Base-by-base conservation (phyloP, 495 filamentous ascomycete species). In the Neurospora sp. region DNA sequence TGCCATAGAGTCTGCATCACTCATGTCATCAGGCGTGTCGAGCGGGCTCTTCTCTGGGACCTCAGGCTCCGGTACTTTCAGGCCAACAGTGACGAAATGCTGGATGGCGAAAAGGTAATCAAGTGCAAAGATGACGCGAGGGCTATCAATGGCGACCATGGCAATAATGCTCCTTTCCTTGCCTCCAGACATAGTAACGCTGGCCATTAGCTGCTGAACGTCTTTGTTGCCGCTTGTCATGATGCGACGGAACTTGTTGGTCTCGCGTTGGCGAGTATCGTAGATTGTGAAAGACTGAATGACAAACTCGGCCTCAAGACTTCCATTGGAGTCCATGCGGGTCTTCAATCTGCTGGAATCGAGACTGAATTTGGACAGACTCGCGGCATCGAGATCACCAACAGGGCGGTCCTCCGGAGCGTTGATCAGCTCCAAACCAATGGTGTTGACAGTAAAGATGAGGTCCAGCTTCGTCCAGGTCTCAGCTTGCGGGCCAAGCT, bases 151-250 rank as follows among this genome's bases (percentile, higher is more conserved):
- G n/a, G 94, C 96, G 74, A 97, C 85, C 79, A 98, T 91, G 4
- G 93, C 94, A 75, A 98, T 94, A 68, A 98, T 81, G 82, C 92
- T 93, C 74, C 89, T 88, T 9, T 97, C 90, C 40, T 90, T 82
- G 4, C 94, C 95, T 37, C 93, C 92, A 8, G 96, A 94, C 79
- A 98, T 95, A 8, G 94, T 94, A 39, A 99, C 83, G 82, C 91
- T 96, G 42, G 96, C 96, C 96, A 99, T 98, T 78, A 98, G 97
- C 82, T 98, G 96, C 78, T 97, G 92, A 10, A 96, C 94, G 70
- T 92, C 91, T 73, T 93, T 92, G 79, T 98, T 98, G 77, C 94
- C 92, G 74, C 96, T 89, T 31, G 95, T 94, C 96, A 99, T 98
- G 81, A 98, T 97, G 80, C 96, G 97, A 59, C 93, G 89, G 87